phyloP scores from a whole-genome alignment of 495 filamentous ascomycete genomes.

The Elaphomyces granulatus region DNA sequence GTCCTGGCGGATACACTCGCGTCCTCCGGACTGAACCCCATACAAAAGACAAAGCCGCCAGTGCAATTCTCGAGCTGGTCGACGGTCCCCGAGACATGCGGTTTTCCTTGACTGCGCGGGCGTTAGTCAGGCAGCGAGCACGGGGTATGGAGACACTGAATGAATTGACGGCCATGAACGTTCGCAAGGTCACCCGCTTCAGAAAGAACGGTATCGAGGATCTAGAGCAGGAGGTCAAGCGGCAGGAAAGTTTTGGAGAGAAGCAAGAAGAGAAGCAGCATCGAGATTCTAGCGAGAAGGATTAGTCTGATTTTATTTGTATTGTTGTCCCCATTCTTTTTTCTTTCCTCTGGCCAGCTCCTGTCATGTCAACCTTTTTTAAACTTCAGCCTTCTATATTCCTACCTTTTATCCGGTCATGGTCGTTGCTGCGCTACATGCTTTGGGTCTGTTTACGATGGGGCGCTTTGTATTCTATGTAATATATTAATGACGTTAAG shows the following conservation, averaged over 20 bases:
- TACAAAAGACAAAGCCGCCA: constrained; percentile 61
- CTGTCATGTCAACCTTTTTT: too few relatives aligned
- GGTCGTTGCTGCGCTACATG: too few relatives aligned
- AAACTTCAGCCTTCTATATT: too few relatives aligned
- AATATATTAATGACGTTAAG: too few relatives aligned
- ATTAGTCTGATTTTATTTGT: too few relatives aligned
- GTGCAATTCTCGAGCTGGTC: constrained; percentile 89
- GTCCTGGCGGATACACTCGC: constrained; percentile 87
- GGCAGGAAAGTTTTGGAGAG: constrained; percentile 31
- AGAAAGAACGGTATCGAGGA: constrained; percentile 48
- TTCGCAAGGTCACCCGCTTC: constrained; percentile 72
- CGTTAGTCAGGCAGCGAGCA: constrained; percentile 48
- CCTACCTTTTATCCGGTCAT: too few relatives aligned
- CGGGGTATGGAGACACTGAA: constrained; percentile 38
- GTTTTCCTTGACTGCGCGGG: constrained; percentile 79
- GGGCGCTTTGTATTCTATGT: too few relatives aligned
- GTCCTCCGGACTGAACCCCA: constrained; percentile 74
- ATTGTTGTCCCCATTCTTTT: too few relatives aligned
- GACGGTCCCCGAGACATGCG: constrained; percentile 92
- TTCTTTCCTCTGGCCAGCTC: too few relatives aligned
- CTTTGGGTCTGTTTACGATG: too few relatives aligned
- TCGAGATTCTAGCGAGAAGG: constrained; percentile 3
- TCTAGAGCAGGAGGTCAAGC: constrained; percentile 57
- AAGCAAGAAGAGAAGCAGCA: constrained; percentile 5
- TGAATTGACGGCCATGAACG: constrained; percentile 60